phyloP scores from a whole-genome alignment of 192 early-diverging fungal species.

The Funneliformis geosporum region DNA sequence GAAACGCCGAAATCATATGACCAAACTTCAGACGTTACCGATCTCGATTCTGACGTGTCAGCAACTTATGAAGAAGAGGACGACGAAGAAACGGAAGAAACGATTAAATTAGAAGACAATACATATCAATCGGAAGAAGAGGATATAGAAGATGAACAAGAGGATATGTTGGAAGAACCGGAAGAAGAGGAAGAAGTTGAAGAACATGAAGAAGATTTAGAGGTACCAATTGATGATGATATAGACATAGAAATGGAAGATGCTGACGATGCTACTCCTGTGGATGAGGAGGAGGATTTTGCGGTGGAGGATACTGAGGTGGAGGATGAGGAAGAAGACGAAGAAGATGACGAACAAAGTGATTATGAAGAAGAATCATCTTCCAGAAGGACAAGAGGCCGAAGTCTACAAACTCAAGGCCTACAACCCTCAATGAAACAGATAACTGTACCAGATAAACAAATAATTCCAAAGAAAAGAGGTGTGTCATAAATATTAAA shows the following conservation, averaged over 20 bases:
- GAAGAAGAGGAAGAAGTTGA: slow-evolving; percentile 39
- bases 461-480: slow-evolving; percentile 10
- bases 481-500: slow-evolving; percentile 7
- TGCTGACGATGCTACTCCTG: slow-evolving; percentile 28
- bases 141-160: slow-evolving; percentile 32
- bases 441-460: neutral
- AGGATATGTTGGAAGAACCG: slow-evolving; percentile 39
- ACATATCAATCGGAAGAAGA: slow-evolving; percentile 36
- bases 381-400: slow-evolving; percentile 35
- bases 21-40: neutral
- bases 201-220: slow-evolving; percentile 30
- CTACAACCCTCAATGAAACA: neutral
- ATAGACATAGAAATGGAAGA: slow-evolving; percentile 33
- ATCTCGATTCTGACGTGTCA: slow-evolving; percentile 10
- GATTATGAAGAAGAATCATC: slow-evolving; percentile 11
- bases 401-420: neutral
- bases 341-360: slow-evolving; percentile 27
- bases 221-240: slow-evolving; percentile 35
- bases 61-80: neutral
- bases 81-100: neutral
- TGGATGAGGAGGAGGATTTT: slow-evolving; percentile 31
- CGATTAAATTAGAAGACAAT: neutral
- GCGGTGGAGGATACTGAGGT: slow-evolving; percentile 33
- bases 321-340: slow-evolving; percentile 35
- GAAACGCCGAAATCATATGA: neutral